A percentile compares a stretch with the other conserved stretches of the same genome.
Evolutionary conservation across 2,329 filamentous ascomycete species (phyloP).

Genomic region (Fusarium sambucinum): DNA sequence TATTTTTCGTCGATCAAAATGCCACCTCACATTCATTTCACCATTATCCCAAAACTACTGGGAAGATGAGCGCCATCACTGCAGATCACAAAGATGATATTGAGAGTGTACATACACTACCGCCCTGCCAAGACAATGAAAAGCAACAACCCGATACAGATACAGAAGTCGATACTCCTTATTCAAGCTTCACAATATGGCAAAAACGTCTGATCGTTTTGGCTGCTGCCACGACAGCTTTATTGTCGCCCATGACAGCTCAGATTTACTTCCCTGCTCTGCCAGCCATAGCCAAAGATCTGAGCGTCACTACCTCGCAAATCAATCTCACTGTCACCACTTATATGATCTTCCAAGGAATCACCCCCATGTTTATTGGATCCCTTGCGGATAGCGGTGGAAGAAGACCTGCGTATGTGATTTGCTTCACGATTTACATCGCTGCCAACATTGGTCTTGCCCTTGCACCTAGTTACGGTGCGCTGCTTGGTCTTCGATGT

Average conservation of each 20-base stretch:
- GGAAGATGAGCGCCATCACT: constrained; percentile 18
- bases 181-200: constrained; percentile 56
- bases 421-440: constrained; percentile 66
- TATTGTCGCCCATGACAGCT: constrained; percentile 61
- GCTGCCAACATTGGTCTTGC: constrained; percentile 67
- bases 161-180: constrained; percentile 39
- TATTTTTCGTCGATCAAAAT: not conserved
- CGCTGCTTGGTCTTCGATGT: constrained; percentile 66
- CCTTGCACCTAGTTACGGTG: constrained; percentile 61
- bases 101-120: constrained; percentile 5
- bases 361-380: constrained; percentile 69
- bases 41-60: not conserved
- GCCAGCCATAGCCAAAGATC: constrained; percentile 60
- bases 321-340: constrained; percentile 67
- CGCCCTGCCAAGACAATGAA: constrained; percentile 18
- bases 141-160: constrained; percentile 12
- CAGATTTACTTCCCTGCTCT: constrained; percentile 69
- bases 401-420: constrained; percentile 65
- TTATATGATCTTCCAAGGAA: constrained; percentile 71
- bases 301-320: constrained; percentile 56
- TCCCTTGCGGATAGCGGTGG: constrained; percentile 67
- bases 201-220: constrained; percentile 58
- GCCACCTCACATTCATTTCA: not conserved
- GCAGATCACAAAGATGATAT: constrained; percentile 1
- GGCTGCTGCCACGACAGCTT: constrained; percentile 54